These are phyloP conservation scores for Cucurbita moschata DNA, from an alignment of 306 rosid species.

Conservation along the genomic window DNA sequence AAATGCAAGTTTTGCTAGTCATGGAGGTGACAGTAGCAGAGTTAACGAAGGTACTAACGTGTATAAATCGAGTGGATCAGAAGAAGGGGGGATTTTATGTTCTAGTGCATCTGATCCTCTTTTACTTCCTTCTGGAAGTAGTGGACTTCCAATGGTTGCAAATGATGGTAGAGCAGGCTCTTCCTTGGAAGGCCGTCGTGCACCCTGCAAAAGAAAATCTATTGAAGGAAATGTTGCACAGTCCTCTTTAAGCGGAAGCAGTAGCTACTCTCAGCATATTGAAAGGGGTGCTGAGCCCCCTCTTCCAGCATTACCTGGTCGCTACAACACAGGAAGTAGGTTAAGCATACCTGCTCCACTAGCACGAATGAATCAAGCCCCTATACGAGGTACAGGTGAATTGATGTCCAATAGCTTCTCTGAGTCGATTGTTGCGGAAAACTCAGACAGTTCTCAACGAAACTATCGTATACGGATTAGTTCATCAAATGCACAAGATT, in stretches of 20 bases:
- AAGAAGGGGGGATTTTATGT: slow-evolving; percentile 33
- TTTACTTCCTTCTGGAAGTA: slow-evolving; percentile 42
- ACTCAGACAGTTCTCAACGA: slow-evolving; percentile 41
- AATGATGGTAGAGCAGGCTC: slow-evolving; percentile 50
- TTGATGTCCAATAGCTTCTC: slow-evolving; percentile 29
- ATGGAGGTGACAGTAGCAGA: slow-evolving; percentile 24
- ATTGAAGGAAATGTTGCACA: slow-evolving; percentile 56
- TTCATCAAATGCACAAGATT: slow-evolving; percentile 46
- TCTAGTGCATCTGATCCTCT: slow-evolving; percentile 34
- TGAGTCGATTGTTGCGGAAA: slow-evolving; percentile 35
- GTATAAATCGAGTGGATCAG: slow-evolving; percentile 46
- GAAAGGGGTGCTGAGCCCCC: slow-evolving; percentile 26
- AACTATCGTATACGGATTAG: slow-evolving; percentile 58
- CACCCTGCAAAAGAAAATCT: slow-evolving; percentile 75
- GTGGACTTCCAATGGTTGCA: slow-evolving; percentile 29
- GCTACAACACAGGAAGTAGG: slow-evolving; percentile 25
- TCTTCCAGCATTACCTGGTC: slow-evolving; percentile 26
- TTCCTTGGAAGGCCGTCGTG: slow-evolving; percentile 57
- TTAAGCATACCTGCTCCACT: slow-evolving; percentile 30
- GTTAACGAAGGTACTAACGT: slow-evolving; percentile 30
- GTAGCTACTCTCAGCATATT: slow-evolving; percentile 48
- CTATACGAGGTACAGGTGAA: slow-evolving; percentile 33
- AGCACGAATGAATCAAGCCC: slow-evolving; percentile 42
- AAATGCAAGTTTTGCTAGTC: slow-evolving; percentile 41
- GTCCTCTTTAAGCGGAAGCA: slow-evolving; percentile 57